Conservation (phyloP, 2,329 filamentous ascomycete species). For the Clonostachys rosea region DNA sequence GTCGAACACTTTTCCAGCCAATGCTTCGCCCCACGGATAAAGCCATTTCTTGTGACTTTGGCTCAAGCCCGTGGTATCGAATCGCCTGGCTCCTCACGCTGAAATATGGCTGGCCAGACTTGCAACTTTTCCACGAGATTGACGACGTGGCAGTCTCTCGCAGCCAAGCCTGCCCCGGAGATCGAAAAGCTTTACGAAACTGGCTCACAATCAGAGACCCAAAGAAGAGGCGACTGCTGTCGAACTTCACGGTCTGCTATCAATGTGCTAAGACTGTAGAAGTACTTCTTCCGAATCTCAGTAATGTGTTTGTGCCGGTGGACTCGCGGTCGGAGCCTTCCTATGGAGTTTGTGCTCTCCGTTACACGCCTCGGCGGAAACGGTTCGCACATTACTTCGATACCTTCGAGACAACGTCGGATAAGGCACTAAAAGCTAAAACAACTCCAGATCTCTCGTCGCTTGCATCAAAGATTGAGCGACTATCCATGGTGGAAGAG, state of each 20-base stretch:
- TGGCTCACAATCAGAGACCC: conserved; percentile 78
- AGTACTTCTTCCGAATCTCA: conserved; percentile 67
- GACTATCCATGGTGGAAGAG: conserved; percentile 52
- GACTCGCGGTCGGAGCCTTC: conserved; percentile 38
- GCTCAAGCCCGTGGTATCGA: conserved; percentile 71
- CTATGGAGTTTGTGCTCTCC: conserved; percentile 64
- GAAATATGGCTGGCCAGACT: conserved; percentile 61
- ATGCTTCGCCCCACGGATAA: conserved; percentile 53
- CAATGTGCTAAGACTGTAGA: conserved; percentile 70
- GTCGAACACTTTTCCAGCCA: conserved; percentile 57
- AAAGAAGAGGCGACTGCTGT: conserved; percentile 55
- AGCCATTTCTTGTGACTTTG: conserved; percentile 72
- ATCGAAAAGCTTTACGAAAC: conserved; percentile 46
- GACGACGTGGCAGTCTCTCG: conserved; percentile 52
- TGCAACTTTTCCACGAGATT: conserved; percentile 66
- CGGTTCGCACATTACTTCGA: conserved; percentile 58
- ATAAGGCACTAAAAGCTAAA: conserved; percentile 37
- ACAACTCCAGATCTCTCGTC: conserved; percentile 50
- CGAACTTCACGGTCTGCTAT: conserved; percentile 71
- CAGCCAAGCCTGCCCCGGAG: conserved; percentile 53
- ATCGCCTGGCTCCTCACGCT: conserved; percentile 79
- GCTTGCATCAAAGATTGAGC: conserved; percentile 60
- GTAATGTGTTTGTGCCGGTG: conserved; percentile 56
- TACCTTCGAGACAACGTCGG: conserved; percentile 51
- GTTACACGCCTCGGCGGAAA: conserved; percentile 46